These are phyloP conservation scores for Glutinoglossum americanum DNA, from an alignment of 495 filamentous ascomycete species.

Conservation along the genomic window DNA sequence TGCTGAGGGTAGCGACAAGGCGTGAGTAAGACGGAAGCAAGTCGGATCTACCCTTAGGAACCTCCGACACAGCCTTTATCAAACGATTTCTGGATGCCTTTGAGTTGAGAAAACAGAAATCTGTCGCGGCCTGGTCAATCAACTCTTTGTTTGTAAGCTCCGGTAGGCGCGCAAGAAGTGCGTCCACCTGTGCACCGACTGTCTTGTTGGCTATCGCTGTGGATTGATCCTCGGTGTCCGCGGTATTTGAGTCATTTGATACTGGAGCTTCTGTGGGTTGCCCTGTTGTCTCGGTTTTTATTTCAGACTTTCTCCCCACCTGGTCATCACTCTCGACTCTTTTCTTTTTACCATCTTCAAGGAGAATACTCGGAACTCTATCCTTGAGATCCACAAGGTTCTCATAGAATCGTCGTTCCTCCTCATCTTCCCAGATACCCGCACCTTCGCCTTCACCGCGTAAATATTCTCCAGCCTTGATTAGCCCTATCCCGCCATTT, in stretches of 20 bases:
- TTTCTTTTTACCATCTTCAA: constrained; percentile 93
- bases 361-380: constrained; percentile 76
- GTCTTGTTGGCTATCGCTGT: constrained; percentile 94
- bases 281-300: constrained; percentile 18
- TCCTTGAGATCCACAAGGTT: constrained; percentile 88
- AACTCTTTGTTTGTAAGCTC: constrained; percentile 80
- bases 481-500: constrained; percentile 68
- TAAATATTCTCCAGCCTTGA: constrained; percentile 84
- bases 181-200: constrained; percentile 90
- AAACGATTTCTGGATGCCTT: constrained; percentile 91
- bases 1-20: constrained; percentile 77
- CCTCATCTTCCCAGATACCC: constrained; percentile 99
- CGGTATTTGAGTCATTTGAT: constrained; percentile 19
- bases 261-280: constrained; percentile 19
- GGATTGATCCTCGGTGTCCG: constrained; percentile 57
- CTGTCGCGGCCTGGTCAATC: constrained; percentile 76
- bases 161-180: constrained; percentile 64
- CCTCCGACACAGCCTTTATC: constrained; percentile 79
- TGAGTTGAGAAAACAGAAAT: constrained; percentile 96
- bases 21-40: constrained; percentile 84
- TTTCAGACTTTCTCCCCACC: constrained; percentile 21
- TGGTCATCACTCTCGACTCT: constrained; percentile 37
- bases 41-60: constrained; percentile 82
- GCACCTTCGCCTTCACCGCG: constrained; percentile 74
- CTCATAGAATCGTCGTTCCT: constrained; percentile 94